Conservation (phyloP, 768 basidiomycete species). For the Pholiota molesta region DNA sequence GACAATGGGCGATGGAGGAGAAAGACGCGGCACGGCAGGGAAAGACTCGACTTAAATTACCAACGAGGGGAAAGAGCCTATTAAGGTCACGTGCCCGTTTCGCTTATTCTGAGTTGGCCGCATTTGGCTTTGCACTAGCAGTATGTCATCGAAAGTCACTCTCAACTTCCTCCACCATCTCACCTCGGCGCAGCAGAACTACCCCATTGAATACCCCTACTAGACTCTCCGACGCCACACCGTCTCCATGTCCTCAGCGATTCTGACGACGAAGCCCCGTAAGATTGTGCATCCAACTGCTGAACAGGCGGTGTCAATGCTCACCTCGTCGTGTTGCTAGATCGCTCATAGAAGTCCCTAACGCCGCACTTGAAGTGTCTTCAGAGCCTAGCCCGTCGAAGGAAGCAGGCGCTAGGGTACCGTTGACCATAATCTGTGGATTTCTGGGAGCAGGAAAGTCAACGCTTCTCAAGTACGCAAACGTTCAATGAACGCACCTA, state of each 20-base stretch:
- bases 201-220: no score
- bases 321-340: slow-evolving; percentile 11
- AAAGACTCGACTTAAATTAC: slow-evolving; percentile 17
- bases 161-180: background rate
- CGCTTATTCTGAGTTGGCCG: background rate
- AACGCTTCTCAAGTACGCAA: slow-evolving; percentile 76
- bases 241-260: slow-evolving; percentile 22
- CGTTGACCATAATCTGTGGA: slow-evolving; percentile 93
- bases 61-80: background rate
- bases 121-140: no score
- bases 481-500: background rate
- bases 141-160: background rate
- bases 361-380: slow-evolving; percentile 11
- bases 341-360: slow-evolving; percentile 20
- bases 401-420: slow-evolving; percentile 48
- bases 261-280: slow-evolving; percentile 28
- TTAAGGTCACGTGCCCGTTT: slow-evolving; percentile 18
- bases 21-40: slow-evolving; percentile 5
- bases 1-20: background rate
- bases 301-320: background rate
- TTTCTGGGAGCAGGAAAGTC: slow-evolving; percentile 96
- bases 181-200: background rate
- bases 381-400: slow-evolving; percentile 2
- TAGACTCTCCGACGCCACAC: background rate
- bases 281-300: background rate